Conservation (phyloP, 768 basidiomycete genomes). For the Kwoniella botswanensis region DNA sequence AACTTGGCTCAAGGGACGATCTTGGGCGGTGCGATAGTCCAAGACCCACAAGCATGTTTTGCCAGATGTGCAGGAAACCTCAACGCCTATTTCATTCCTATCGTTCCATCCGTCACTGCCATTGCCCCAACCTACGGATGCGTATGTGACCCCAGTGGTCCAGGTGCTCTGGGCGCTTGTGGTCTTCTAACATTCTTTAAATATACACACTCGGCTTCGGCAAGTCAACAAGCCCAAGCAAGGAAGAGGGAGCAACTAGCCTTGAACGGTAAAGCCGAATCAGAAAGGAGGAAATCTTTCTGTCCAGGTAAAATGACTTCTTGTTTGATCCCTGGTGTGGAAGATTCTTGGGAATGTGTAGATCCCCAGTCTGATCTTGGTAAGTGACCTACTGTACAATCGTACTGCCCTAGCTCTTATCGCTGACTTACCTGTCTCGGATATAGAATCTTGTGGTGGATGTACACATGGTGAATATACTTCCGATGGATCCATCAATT, state of each 20-base stretch:
- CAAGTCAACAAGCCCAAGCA: constrained; percentile 13
- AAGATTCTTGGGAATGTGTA: constrained; percentile 20
- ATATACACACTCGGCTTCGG: constrained; percentile 10
- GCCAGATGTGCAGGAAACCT: constrained; percentile 7
- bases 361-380: constrained; percentile 20
- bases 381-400: neutral
- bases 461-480: constrained; percentile 18
- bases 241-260: neutral
- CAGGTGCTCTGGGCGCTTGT: neutral
- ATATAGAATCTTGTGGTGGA: constrained; percentile 19
- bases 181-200: constrained; percentile 4
- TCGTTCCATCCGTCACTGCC: constrained; percentile 12
- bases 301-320: constrained; percentile 12
- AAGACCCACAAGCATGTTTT: constrained; percentile 16
- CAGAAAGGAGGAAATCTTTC: constrained; percentile 6
- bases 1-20: constrained; percentile 6
- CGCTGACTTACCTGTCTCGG: too few species aligned
- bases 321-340: constrained; percentile 12
- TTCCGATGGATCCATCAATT: neutral
- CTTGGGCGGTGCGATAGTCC: constrained; percentile 11
- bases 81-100: constrained; percentile 16
- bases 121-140: constrained; percentile 12
- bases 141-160: constrained; percentile 18
- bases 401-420: too few species aligned
- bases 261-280: neutral